Evolutionary conservation across 2,329 filamentous ascomycete species (phyloP).

Genomic region (Dothideomycetidae sp.): DNA sequence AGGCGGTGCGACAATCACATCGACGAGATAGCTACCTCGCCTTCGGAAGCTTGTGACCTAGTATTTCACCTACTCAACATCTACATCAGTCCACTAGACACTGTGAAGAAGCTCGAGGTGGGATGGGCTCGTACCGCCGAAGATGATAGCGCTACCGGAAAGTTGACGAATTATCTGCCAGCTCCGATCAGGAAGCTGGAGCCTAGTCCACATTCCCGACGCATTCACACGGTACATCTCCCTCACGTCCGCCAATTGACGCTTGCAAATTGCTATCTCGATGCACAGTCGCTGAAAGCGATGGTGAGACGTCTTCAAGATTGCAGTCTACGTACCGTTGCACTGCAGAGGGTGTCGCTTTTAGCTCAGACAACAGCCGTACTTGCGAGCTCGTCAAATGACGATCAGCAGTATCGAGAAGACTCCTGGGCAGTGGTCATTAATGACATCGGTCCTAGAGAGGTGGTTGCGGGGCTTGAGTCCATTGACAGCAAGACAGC

Average conservation of each 20-base stretch:
- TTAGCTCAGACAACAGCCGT: conserved; percentile 29
- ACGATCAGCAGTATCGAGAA: background rate
- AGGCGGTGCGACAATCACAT: conserved; percentile 37
- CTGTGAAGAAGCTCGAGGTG: conserved; percentile 46
- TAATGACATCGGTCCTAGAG: conserved; percentile 4
- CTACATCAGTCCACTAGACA: conserved; percentile 29
- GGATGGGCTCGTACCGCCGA: conserved; percentile 48
- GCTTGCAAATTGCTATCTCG: conserved; percentile 55
- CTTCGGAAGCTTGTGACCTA: conserved; percentile 36
- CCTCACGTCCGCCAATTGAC: conserved; percentile 45
- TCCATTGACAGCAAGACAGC: background rate
- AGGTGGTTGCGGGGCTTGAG: conserved; percentile 3
- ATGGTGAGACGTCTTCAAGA: conserved; percentile 37
- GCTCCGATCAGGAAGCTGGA: conserved; percentile 36
- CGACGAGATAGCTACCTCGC: conserved; percentile 35
- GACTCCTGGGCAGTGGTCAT: conserved; percentile 3
- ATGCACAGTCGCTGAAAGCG: conserved; percentile 41
- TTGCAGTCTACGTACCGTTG: conserved; percentile 37
- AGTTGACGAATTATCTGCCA: conserved; percentile 50
- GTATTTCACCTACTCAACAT: conserved; percentile 40
- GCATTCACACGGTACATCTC: conserved; percentile 37
- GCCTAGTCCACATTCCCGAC: too few species aligned
- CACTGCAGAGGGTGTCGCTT: conserved; percentile 51
- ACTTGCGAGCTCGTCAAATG: background rate
- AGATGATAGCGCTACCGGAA: conserved; percentile 50